A percentile compares a stretch with the other conserved stretches of the same genome.
These are phyloP conservation scores for Podila epicladia DNA, from an alignment of 192 early-diverging fungal species.

Conservation along the genomic window DNA sequence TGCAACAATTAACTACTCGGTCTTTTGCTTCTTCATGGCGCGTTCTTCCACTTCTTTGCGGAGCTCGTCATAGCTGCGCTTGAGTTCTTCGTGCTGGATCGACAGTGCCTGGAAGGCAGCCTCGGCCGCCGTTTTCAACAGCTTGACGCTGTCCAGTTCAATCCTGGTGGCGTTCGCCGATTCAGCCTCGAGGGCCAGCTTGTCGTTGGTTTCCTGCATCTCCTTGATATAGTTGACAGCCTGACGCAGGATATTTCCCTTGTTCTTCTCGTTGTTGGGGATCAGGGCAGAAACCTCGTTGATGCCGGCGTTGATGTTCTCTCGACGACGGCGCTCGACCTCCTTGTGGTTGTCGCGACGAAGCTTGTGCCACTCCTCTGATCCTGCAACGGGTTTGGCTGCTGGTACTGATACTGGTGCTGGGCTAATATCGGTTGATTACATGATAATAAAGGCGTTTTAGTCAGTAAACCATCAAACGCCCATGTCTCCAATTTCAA, in stretches of 20 bases:
- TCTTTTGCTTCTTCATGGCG: conserved; percentile 43
- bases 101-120: conserved; percentile 13
- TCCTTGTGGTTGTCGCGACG: conserved; percentile 87
- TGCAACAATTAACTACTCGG: neutral
- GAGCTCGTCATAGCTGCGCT: conserved; percentile 55
- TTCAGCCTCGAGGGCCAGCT: conserved; percentile 14
- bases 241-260: conserved; percentile 73
- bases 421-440: neutral
- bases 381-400: conserved; percentile 64
- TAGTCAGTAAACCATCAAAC: neutral
- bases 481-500: neutral
- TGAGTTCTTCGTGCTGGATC: conserved; percentile 16
- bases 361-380: conserved; percentile 72
- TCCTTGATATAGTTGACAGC: conserved; percentile 78
- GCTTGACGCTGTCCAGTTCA: conserved; percentile 18
- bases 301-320: conserved; percentile 86
- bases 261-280: conserved; percentile 78
- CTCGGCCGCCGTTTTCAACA: conserved; percentile 22
- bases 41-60: conserved; percentile 53
- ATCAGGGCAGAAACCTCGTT: conserved; percentile 75
- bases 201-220: conserved; percentile 31
- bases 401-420: conserved; percentile 11
- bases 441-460: neutral
- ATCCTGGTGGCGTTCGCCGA: neutral
- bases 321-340: conserved; percentile 84